A percentile compares a stretch with the other conserved stretches of the same genome.
Evolutionary conservation across 192 early-diverging fungal species (phyloP).

Genomic region (Powellomyces hirtus): DNA sequence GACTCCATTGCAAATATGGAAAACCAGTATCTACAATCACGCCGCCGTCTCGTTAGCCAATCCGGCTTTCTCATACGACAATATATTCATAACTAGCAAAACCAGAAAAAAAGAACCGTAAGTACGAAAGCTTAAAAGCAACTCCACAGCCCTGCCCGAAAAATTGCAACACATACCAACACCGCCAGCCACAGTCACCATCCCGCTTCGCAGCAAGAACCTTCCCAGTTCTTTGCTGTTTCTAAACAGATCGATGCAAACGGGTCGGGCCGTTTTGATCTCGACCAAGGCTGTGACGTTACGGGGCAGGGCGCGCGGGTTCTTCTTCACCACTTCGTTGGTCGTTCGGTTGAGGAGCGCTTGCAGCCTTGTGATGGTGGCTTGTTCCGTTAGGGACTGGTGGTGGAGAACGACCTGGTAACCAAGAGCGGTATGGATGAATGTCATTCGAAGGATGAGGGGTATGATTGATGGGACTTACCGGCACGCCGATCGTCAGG

Average conservation of each 20-base stretch:
- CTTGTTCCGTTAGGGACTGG: constrained; percentile 79
- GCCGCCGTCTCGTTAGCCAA: not conserved
- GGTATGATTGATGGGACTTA: constrained; percentile 52
- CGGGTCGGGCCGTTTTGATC: constrained; percentile 67
- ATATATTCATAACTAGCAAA: constrained; percentile 9
- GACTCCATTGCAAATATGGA: no score
- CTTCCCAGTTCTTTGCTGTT: constrained; percentile 88
- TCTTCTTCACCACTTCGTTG: constrained; percentile 81
- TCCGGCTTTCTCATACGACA: constrained; percentile 21
- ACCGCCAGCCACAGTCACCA: constrained; percentile 88
- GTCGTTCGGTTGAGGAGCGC: constrained; percentile 76
- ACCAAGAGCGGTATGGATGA: not conserved
- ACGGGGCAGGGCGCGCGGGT: constrained; percentile 61
- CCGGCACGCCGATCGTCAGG: constrained; percentile 86
- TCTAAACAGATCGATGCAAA: constrained; percentile 83
- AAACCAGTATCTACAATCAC: no score
- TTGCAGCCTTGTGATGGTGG: constrained; percentile 70
- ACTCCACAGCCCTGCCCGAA: not conserved
- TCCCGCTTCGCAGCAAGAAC: constrained; percentile 79
- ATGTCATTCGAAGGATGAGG: not conserved
- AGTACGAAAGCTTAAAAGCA: not conserved
- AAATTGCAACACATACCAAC: constrained; percentile 17
- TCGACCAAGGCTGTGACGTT: constrained; percentile 79
- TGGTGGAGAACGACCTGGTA: constrained; percentile 79
- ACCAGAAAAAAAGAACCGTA: not conserved